phyloP scores from a whole-genome alignment of 148 eudicot genomes.

The Pouteria glomerata region DNA sequence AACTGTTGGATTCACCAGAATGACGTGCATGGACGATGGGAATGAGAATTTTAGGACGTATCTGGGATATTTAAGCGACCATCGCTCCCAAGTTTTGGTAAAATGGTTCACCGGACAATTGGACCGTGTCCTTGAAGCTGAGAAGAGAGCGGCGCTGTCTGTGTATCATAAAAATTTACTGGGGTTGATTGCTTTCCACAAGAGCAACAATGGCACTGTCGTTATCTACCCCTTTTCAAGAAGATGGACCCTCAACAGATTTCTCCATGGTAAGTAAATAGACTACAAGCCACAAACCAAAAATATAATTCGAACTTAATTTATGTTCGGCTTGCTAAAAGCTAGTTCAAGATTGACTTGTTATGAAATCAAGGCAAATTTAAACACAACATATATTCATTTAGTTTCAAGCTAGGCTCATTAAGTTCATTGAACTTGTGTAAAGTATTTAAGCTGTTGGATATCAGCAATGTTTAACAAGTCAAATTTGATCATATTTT shows the following conservation, averaged over 20 bases:
- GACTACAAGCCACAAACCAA: too few relatives aligned
- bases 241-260: slow-evolving; percentile 12
- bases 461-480: too few relatives aligned
- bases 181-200: slow-evolving; percentile 14
- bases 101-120: slow-evolving; percentile 7
- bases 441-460: too few relatives aligned
- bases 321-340: too few relatives aligned
- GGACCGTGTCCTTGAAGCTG: slow-evolving; percentile 3
- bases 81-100: slow-evolving; percentile 6
- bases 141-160: slow-evolving; percentile 16
- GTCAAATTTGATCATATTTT: too few relatives aligned
- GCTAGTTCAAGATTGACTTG: too few relatives aligned
- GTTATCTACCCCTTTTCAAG: slow-evolving; percentile 8
- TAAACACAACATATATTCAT: too few relatives aligned
- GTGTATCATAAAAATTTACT: slow-evolving; percentile 18
- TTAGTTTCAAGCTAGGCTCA: too few relatives aligned
- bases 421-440: too few relatives aligned
- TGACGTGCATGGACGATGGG: neutral
- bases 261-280: slow-evolving; percentile 12
- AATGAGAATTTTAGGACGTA: slow-evolving; percentile 2
- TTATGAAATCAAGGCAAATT: too few relatives aligned
- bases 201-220: slow-evolving; percentile 1
- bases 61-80: neutral
- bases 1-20: slow-evolving; percentile 8
- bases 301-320: too few relatives aligned